A percentile compares a stretch with the other conserved stretches of the same genome.
phyloP scores from a whole-genome alignment of 1,284 basidiomycete species.

The Neolentinus lepideus region DNA sequence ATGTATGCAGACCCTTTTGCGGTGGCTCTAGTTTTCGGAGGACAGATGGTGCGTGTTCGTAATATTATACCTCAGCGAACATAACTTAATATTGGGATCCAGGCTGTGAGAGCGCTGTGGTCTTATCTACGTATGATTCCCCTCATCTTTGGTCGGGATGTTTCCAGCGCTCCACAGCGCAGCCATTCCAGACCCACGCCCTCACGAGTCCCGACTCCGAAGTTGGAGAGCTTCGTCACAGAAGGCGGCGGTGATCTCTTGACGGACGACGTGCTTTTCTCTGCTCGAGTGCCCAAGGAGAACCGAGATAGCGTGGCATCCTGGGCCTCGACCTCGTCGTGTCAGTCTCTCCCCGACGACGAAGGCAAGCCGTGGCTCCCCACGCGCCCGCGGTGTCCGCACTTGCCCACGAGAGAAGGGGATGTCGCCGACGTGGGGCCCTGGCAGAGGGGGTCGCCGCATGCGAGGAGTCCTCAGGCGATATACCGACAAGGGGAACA shows the following conservation, averaged over 20 bases:
- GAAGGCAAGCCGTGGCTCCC: background rate
- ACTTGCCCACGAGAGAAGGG: background rate
- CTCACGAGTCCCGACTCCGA: background rate
- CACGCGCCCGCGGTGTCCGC: background rate
- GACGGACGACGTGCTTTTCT: background rate
- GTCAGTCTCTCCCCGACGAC: too few relatives aligned
- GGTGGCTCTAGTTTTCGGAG: background rate
- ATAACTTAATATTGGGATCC: too few relatives aligned
- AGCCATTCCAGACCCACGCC: background rate
- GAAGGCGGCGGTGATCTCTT: background rate
- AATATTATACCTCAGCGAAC: too few relatives aligned
- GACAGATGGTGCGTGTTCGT: background rate
- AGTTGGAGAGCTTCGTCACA: background rate
- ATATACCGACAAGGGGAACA: background rate
- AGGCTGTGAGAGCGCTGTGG: too few relatives aligned
- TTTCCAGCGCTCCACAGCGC: background rate
- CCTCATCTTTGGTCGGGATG: background rate
- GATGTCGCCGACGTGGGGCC: background rate
- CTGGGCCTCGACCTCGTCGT: too few relatives aligned
- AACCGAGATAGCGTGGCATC: too few relatives aligned
- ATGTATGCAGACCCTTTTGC: background rate
- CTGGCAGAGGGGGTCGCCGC: background rate
- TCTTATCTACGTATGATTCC: too few relatives aligned
- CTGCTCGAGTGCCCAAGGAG: too few relatives aligned
- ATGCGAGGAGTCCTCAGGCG: background rate